A percentile compares a stretch with the other conserved stretches of the same genome.
Evolutionary conservation across 768 basidiomycete genomes (phyloP).

Genomic region (Kwoniella sp.): DNA sequence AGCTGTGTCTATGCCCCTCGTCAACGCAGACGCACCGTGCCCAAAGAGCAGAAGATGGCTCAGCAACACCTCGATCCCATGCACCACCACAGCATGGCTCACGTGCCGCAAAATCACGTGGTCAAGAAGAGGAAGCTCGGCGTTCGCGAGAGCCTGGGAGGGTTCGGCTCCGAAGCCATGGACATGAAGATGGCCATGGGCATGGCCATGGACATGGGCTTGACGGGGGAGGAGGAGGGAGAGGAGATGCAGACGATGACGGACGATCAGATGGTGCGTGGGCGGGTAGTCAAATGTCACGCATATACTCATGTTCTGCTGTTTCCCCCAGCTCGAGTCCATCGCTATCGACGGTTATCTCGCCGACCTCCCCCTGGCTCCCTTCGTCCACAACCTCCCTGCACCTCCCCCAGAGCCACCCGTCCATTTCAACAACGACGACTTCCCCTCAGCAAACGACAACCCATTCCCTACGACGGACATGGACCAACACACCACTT

Average conservation of each 20-base stretch:
- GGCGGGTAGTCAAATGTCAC: too few relatives aligned
- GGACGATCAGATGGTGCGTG: slow-evolving; percentile 45
- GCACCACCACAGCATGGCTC: slow-evolving; percentile 4
- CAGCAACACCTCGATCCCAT: slow-evolving; percentile 12
- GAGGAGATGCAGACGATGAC: slow-evolving; percentile 39
- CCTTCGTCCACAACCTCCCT: slow-evolving; percentile 41
- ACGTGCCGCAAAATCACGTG: background rate
- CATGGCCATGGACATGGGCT: slow-evolving; percentile 43
- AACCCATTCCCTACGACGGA: slow-evolving; percentile 34
- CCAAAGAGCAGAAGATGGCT: slow-evolving; percentile 29
- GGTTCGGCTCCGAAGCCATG: slow-evolving; percentile 30
- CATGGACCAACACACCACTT: slow-evolving; percentile 46
- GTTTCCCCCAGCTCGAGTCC: slow-evolving; percentile 36
- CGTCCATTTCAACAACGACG: slow-evolving; percentile 25
- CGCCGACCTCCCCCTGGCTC: slow-evolving; percentile 40
- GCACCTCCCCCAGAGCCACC: slow-evolving; percentile 5
- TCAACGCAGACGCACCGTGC: slow-evolving; percentile 42
- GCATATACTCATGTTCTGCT: background rate
- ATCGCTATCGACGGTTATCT: slow-evolving; percentile 46
- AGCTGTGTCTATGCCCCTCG: slow-evolving; percentile 44
- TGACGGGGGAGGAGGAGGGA: slow-evolving; percentile 39
- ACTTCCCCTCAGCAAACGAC: slow-evolving; percentile 22
- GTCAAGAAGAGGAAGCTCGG: slow-evolving; percentile 42
- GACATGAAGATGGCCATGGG: slow-evolving; percentile 44
- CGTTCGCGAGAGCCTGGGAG: slow-evolving; percentile 16